Evolutionary conservation across 2,329 filamentous ascomycete species (phyloP).

Genomic region (Talaromyces albobiverticillius): DNA sequence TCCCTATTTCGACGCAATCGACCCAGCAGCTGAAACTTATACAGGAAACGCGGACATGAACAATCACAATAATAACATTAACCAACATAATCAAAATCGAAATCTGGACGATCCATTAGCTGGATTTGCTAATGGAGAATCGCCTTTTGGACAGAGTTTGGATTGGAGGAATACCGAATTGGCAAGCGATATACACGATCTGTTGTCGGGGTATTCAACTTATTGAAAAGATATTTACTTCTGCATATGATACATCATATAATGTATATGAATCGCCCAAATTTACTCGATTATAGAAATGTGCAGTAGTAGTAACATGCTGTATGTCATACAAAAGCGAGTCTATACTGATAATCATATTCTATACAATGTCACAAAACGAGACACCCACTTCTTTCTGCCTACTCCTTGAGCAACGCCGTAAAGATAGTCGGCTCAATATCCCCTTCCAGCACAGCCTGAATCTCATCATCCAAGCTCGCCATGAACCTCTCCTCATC

Average conservation of each 20-base stretch:
- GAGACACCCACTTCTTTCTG: too few relatives aligned
- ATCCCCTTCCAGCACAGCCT: conserved; percentile 1
- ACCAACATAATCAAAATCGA: not conserved
- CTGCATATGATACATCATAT: too few relatives aligned
- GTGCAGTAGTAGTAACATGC: too few relatives aligned
- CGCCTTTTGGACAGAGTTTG: not conserved
- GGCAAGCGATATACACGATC: not conserved
- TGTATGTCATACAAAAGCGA: too few relatives aligned
- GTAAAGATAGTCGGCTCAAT: not conserved
- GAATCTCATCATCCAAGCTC: conserved; percentile 7
- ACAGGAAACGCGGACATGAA: not conserved
- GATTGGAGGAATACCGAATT: not conserved
- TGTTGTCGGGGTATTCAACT: not conserved
- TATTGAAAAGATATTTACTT: not conserved
- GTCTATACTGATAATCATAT: too few relatives aligned
- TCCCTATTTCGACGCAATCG: not conserved
- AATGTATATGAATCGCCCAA: too few relatives aligned
- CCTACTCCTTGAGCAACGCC: not conserved
- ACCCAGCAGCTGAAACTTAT: not conserved
- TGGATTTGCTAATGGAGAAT: not conserved
- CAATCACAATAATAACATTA: not conserved
- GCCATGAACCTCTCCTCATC: not conserved
- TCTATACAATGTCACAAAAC: too few relatives aligned
- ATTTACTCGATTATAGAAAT: too few relatives aligned
- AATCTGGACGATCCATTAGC: not conserved